Base-by-base conservation (phyloP, 768 basidiomycete genomes). In the Podaxis sp. region DNA sequence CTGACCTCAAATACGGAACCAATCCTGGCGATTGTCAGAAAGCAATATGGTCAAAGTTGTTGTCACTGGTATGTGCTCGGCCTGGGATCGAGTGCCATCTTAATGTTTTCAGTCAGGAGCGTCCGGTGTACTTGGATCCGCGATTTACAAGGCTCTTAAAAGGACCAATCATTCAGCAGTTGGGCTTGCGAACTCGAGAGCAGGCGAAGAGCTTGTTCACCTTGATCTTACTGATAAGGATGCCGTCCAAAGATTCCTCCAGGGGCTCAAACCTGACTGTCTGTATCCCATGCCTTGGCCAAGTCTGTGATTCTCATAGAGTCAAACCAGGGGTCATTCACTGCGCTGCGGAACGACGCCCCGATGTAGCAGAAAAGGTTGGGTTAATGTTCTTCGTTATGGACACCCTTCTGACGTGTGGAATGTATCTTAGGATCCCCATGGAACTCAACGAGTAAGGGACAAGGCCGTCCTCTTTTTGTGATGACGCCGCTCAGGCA, bases 291-390 rank as follows among this genome's bases (percentile, higher is more conserved):
- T 4, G 5, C 27, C 4, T 14, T 28, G 27, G 32, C 27, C 44
- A 40, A 48, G 37, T 11, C 25, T 58, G 18, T 47, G 9, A 21
- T 32, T 59, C 46, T 48, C 23, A 53, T 6, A 14, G 32, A 44
- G 5, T 44, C 44, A 47, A 54, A 42, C 16, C 68, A 90, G 88
- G 89, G 86, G 85, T 98, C 40, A 86, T 98, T 14, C 96, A 98
- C 69, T 97, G 95, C 68, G 96, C 96, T 13, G 96, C 96, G 1
- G 95, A 98, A 74, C 76, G 96, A 62, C 78, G 95, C 47, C 94
- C 95, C 4, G 95, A 98, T 69, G 90, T 93, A 11, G 95, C 93
- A 59, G 93, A 96, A 72, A 90, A 89, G 77, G 94, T 91, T 63
- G 53, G 32, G 81, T 70, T 36, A 23, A 23, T 7, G 25, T 27